phyloP scores from a whole-genome alignment of 164 flowering plant genomes.

The Houttuynia cordata region DNA sequence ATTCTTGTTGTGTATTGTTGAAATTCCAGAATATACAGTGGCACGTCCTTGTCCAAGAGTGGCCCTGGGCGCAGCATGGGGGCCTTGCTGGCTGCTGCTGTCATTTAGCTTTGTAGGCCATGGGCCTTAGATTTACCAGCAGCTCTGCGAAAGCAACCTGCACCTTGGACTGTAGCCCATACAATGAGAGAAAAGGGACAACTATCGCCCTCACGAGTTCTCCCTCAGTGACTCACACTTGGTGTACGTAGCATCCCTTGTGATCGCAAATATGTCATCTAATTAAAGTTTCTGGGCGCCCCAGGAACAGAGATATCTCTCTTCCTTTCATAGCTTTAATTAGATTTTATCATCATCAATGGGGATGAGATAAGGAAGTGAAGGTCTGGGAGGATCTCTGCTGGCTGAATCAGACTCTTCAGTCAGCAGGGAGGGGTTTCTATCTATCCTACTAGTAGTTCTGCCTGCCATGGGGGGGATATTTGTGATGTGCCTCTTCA shows the following conservation, averaged over 20 bases:
- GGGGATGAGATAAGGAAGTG: neutral
- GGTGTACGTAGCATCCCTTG: neutral
- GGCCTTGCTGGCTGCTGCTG: neutral
- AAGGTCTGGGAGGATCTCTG: neutral
- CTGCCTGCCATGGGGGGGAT: neutral
- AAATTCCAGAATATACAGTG: neutral
- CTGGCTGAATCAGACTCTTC: neutral
- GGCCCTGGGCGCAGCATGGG: neutral
- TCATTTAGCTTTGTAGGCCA: neutral
- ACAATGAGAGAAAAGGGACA: neutral
- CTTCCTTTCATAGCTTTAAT: neutral
- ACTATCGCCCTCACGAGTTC: neutral
- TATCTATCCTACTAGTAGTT: no score
- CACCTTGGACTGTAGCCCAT: neutral
- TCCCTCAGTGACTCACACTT: neutral
- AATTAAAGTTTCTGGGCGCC: neutral
- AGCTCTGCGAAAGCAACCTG: neutral
- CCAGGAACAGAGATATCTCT: neutral
- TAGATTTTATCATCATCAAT: neutral
- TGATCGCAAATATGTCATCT: neutral
- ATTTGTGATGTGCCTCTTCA: neutral
- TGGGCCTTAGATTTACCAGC: neutral
- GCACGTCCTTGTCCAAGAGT: neutral
- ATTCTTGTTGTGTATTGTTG: neutral
- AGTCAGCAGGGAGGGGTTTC: no score